phyloP scores from a whole-genome alignment of 2,329 filamentous ascomycete genomes.

The Madurella mycetomatis region DNA sequence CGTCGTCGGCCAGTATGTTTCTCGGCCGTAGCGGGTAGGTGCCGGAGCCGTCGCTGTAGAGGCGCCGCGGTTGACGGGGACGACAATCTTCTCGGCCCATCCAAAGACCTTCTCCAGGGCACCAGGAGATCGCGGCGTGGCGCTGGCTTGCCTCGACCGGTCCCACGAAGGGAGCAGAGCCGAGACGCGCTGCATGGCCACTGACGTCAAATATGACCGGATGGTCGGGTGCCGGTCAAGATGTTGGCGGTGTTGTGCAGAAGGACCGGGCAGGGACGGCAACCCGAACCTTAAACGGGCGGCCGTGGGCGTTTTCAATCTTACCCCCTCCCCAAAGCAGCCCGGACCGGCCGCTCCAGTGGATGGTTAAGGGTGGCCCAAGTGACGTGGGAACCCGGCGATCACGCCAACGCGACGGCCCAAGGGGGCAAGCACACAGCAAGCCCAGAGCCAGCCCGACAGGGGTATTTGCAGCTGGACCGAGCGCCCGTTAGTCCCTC shows the following conservation, averaged over 20 bases:
- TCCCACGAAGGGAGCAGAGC: conserved; percentile 41
- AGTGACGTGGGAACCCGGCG: conserved; percentile 16
- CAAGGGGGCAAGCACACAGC: neutral
- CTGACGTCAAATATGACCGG: conserved; percentile 4
- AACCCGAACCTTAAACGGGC: neutral
- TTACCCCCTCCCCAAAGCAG: neutral
- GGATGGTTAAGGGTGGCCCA: neutral
- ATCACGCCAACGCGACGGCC: conserved; percentile 9
- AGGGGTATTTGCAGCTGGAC: conserved; percentile 2
- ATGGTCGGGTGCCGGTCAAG: neutral
- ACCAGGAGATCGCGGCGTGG: conserved; percentile 16
- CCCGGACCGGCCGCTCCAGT: neutral
- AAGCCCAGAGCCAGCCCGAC: conserved; percentile 1
- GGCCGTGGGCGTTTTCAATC: conserved; percentile 12
- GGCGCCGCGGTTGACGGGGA: conserved; percentile 22
- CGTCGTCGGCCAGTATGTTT: conserved; percentile 49
- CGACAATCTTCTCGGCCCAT: conserved; percentile 29
- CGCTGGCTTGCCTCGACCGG: conserved; percentile 23
- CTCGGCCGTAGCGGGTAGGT: conserved; percentile 26
- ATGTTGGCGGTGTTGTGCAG: neutral
- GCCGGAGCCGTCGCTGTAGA: conserved; percentile 17
- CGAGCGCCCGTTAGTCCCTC: neutral
- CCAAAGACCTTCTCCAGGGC: conserved; percentile 31
- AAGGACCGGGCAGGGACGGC: neutral
- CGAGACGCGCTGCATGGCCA: conserved; percentile 42